Evolutionary conservation across 2,329 filamentous ascomycete species (phyloP).

Genomic region (Trichoderma endophyticum): DNA sequence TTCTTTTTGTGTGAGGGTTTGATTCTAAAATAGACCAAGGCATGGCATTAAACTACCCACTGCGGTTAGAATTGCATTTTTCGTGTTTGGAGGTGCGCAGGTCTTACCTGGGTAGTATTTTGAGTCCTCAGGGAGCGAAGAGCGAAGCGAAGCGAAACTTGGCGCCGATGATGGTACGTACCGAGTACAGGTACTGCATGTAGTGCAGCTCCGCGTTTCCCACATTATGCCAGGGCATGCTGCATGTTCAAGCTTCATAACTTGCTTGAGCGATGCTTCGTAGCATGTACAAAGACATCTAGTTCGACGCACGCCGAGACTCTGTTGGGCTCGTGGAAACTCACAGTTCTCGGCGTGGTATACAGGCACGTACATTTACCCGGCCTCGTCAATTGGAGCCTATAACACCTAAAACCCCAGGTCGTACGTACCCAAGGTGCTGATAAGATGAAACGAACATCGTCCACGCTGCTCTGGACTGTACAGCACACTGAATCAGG

Average conservation of each 20-base stretch:
- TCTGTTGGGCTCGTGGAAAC: background rate
- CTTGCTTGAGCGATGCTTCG: background rate
- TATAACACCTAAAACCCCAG: no score
- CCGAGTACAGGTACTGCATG: background rate
- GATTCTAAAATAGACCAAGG: background rate
- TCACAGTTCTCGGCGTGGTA: background rate
- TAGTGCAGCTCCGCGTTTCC: background rate
- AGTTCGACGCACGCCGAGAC: background rate
- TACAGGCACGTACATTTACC: background rate
- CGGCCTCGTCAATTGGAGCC: background rate
- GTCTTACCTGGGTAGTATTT: background rate
- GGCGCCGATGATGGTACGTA: background rate
- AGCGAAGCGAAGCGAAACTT: slow-evolving; percentile 1
- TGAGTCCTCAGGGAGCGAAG: background rate
- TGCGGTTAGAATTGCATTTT: background rate
- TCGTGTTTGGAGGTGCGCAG: background rate
- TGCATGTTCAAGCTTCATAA: background rate
- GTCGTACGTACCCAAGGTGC: background rate
- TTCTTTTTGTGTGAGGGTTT: background rate
- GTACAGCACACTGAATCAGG: background rate
- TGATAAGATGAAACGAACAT: background rate
- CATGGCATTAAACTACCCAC: background rate
- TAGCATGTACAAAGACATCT: background rate
- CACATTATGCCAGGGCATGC: background rate
- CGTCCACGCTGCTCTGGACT: background rate